Evolutionary conservation across 345 rosid genomes (phyloP).

Genomic region (Adansonia digitata): DNA sequence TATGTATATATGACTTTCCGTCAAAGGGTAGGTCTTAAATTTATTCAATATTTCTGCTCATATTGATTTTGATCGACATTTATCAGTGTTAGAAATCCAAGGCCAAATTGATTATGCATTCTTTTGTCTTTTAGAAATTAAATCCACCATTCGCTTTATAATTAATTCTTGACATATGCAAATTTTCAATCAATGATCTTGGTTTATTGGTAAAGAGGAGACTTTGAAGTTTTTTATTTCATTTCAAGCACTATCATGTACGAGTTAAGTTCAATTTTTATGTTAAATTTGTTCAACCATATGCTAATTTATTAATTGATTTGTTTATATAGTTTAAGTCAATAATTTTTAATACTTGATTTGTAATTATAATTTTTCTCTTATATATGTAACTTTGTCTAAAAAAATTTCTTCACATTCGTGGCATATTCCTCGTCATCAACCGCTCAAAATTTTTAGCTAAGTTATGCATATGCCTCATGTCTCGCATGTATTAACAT

Average conservation of each 20-base stretch:
- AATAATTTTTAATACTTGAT: too few relatives aligned
- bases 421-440: too few relatives aligned
- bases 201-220: not conserved
- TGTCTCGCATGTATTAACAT: too few relatives aligned
- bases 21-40: not conserved
- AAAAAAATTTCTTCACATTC: too few relatives aligned
- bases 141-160: not conserved
- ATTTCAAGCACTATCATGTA: too few relatives aligned
- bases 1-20: not conserved
- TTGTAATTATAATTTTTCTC: too few relatives aligned
- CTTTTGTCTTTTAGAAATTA: not conserved
- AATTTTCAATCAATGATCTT: not conserved
- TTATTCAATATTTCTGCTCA: not conserved
- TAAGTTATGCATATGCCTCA: too few relatives aligned
- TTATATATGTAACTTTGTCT: too few relatives aligned
- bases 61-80: not conserved
- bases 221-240: not conserved
- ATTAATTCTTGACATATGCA: too few relatives aligned
- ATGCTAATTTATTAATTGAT: too few relatives aligned
- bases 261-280: not conserved
- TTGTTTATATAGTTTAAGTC: too few relatives aligned
- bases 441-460: too few relatives aligned
- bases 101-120: not conserved
- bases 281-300: not conserved
- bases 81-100: not conserved